phyloP scores from a whole-genome alignment of 306 rosid genomes.

The Echinosophora koreensis region DNA sequence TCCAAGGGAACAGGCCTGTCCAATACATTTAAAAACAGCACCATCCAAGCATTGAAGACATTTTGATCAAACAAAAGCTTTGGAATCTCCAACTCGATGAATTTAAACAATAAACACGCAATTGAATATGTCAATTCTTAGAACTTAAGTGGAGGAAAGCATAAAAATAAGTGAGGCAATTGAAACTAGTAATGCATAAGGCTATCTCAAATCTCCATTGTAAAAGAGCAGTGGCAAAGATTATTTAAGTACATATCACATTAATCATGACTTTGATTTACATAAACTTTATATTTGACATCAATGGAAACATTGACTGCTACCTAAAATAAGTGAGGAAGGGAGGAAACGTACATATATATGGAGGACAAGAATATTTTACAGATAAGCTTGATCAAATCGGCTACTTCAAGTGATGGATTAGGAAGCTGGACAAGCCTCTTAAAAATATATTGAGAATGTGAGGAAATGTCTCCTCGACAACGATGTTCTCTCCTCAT shows the following conservation, averaged over 20 bases:
- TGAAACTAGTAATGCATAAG: neutral
- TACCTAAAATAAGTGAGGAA: too few species aligned
- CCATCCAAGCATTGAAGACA: conserved; percentile 90
- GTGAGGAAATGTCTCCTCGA: conserved; percentile 80
- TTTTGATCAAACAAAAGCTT: conserved; percentile 81
- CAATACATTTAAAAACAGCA: conserved; percentile 73
- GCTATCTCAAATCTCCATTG: neutral
- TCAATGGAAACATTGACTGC: neutral
- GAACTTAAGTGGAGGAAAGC: neutral
- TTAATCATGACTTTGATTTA: neutral
- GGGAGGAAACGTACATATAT: conserved; percentile 65
- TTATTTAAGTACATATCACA: too few species aligned
- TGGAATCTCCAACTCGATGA: conserved; percentile 87
- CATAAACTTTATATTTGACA: neutral
- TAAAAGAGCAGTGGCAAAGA: neutral
- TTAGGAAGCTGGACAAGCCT: conserved; percentile 71
- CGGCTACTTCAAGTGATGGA: conserved; percentile 81
- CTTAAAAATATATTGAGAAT: conserved; percentile 80
- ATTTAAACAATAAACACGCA: neutral
- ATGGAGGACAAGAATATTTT: conserved; percentile 98
- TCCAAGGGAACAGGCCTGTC: conserved; percentile 95
- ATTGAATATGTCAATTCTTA: neutral
- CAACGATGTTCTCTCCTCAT: conserved; percentile 83
- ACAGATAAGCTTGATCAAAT: conserved; percentile 89
- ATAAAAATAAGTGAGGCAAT: neutral